Base-by-base conservation (phyloP, 139 green algal genomes). In the Volvox africanus region DNA sequence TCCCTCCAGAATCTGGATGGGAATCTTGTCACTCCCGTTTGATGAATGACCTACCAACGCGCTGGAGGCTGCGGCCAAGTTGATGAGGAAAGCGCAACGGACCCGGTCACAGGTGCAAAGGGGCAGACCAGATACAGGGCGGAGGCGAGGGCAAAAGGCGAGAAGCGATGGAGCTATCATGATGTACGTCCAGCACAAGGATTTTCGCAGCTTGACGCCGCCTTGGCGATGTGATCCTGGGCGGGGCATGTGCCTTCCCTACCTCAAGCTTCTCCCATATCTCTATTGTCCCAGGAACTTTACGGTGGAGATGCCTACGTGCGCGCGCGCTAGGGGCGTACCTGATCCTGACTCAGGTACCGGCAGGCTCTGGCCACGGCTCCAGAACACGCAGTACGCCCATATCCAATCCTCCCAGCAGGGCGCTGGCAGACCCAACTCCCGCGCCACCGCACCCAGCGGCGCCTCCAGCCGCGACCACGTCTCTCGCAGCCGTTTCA, bases 341-440 rank as follows among this genome's bases (percentile, higher is more conserved):
- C 88, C 86, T 86, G 88, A 69, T 5, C 80, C 91, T 22, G 36
- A 50, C 80, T 86, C 30, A 17, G 94, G 93, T 37, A 96, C 90
- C 9, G 94, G 94, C 89, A 96, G 81, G 68, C 80, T 92, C 65
- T 95, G 92, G 9, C 89, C 94, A 17, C 94, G 68, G 50, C 93
- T 95, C 94, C 94, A 95, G 86, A 92, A 95, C 22, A 95, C 89
- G 50, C 69, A 92, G 91, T 94, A 82, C 1, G 96, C 96, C 97
- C 97, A 98, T 16, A 96, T 35, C 83, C 96, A 96, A 90, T 98
- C 95, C 5, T 95, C 90, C 80, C 96, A 92, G 19, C 78, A 92
- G n/a, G 95, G 91, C 37, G 92, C 32, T 0, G 80, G 32, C 26
- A 91, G 62, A 22, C 55, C 91, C 81, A 67, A 71, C 36, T 80